A percentile compares a stretch with the other conserved stretches of the same genome.
phyloP scores from a whole-genome alignment of 2,329 filamentous ascomycete genomes.

The Furcasterigmium sp. region DNA sequence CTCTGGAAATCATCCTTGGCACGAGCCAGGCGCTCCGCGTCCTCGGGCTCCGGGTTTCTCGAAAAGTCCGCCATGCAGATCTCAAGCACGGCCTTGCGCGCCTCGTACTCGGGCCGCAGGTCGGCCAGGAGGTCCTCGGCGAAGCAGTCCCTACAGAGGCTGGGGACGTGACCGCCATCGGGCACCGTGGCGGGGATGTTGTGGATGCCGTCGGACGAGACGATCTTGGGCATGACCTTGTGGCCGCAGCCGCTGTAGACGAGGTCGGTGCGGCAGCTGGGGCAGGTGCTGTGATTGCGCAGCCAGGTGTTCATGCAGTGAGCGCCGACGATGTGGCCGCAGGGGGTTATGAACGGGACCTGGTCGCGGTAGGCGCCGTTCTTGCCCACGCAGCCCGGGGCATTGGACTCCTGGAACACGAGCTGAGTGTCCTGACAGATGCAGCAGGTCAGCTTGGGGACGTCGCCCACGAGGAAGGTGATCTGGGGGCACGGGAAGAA shows the following conservation, averaged over 20 bases:
- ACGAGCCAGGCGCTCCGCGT: slow-evolving; percentile 2
- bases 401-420: slow-evolving; percentile 8
- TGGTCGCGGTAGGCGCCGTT: neutral
- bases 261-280: slow-evolving; percentile 25
- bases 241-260: slow-evolving; percentile 23
- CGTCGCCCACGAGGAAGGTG: slow-evolving; percentile 20
- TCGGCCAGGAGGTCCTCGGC: neutral
- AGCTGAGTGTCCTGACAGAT: slow-evolving; percentile 18
- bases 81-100: no score
- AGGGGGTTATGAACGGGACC: slow-evolving; percentile 24
- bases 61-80: no score
- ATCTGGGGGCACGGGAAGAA: slow-evolving; percentile 21
- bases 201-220: slow-evolving; percentile 23
- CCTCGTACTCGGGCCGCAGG: neutral
- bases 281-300: slow-evolving; percentile 18
- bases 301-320: slow-evolving; percentile 23
- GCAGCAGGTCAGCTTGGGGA: slow-evolving; percentile 15
- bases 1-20: slow-evolving; percentile 7
- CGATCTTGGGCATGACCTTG: slow-evolving; percentile 14
- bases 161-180: slow-evolving; percentile 22
- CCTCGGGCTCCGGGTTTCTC: neutral
- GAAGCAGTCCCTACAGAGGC: slow-evolving; percentile 13
- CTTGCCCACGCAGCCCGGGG: no score
- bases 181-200: slow-evolving; percentile 25
- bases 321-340: slow-evolving; percentile 26